A percentile compares a stretch with the other conserved stretches of the same genome.
Evolutionary conservation across 2,329 filamentous ascomycete species (phyloP).

Genomic region (Xylaria sp.): DNA sequence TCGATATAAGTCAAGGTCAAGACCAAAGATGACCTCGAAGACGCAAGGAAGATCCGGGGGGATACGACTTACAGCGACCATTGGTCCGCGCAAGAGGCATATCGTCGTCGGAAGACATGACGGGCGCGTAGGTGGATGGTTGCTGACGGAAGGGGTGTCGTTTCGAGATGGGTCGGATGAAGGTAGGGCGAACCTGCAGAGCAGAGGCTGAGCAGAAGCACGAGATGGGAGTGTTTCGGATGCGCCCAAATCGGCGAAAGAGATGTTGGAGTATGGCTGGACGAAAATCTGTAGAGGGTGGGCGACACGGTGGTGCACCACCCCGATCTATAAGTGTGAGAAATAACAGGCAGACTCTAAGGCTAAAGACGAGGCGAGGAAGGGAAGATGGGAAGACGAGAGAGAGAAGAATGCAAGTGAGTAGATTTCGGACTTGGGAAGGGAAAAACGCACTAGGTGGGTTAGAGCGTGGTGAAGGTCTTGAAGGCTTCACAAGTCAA

Average conservation of each 20-base stretch:
- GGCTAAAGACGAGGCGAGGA: constrained; percentile 27
- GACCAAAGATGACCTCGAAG: not conserved
- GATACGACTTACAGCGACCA: constrained; percentile 58
- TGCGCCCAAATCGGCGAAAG: constrained; percentile 7
- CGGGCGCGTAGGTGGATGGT: constrained; percentile 26
- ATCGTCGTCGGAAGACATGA: constrained; percentile 69
- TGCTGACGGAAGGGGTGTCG: not conserved
- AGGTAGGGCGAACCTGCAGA: constrained; percentile 7
- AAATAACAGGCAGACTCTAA: constrained; percentile 15
- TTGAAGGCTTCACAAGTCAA: constrained; percentile 24
- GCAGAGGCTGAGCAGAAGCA: constrained; percentile 5
- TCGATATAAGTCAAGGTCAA: not conserved
- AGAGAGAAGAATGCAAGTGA: constrained; percentile 23
- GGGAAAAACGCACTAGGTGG: constrained; percentile 18
- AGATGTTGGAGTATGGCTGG: constrained; percentile 4
- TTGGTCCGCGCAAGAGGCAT: constrained; percentile 67
- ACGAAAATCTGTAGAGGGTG: constrained; percentile 21
- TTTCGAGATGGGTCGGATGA: constrained; percentile 4
- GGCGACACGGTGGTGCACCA: constrained; percentile 30
- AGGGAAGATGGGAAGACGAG: constrained; percentile 26
- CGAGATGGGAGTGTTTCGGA: constrained; percentile 8
- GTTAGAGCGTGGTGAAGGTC: constrained; percentile 28
- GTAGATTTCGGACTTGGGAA: constrained; percentile 23
- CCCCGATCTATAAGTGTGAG: constrained; percentile 23
- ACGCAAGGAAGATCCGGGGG: not conserved